Base-by-base conservation (phyloP, 495 filamentous ascomycete genomes). In the Daldinia concentrica region DNA sequence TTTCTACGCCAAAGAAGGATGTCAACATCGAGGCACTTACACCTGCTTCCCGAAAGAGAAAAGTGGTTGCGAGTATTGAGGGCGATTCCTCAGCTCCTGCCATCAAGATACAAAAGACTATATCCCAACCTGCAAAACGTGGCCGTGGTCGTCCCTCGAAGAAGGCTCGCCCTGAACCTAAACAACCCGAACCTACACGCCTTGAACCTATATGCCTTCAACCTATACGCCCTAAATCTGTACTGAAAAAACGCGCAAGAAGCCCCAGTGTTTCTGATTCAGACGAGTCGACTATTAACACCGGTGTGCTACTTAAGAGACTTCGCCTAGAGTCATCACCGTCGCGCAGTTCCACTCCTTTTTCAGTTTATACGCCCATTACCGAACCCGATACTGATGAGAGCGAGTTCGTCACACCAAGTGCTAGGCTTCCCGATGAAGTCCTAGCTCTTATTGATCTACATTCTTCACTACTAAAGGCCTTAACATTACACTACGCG, bases 401-500 rank as follows among this genome's bases (percentile, higher is more conserved):
- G 30, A 58, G 14, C 50, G 71, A 57, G 4, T 43, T 37, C 14
- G 7, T 6, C 9, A 36, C 15, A 11, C 34, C n/a, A 8, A 30
- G 6, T 11, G 19, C 27, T 1, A 73, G 77, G 37, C 80, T 89
- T 15, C 87, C 88, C 0, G 66, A 65, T 24, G 88, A 89, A 73
- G 79, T 91, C 27, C 65, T 85, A 66, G 83, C 86, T 64, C 82
- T 91, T 51, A 77, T 88, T 59, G 77, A 83, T 57, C 79, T 90
- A 5, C 84, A 90, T 70, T 76, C 83, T 30, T 80, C 87, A 55
- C 87, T 91, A 62, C 82, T 90, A 62, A 85, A 84, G 52, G 84
- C 88, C 19, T 77, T 90, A 19, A 85, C 82, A 19, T 75, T 90
- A 58, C 85, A 90, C 63, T 84, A 84, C 64, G 88, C 88, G 0